These are phyloP conservation scores for Penicillium daleae DNA, from an alignment of 495 filamentous ascomycete species.

Conservation along the genomic window DNA sequence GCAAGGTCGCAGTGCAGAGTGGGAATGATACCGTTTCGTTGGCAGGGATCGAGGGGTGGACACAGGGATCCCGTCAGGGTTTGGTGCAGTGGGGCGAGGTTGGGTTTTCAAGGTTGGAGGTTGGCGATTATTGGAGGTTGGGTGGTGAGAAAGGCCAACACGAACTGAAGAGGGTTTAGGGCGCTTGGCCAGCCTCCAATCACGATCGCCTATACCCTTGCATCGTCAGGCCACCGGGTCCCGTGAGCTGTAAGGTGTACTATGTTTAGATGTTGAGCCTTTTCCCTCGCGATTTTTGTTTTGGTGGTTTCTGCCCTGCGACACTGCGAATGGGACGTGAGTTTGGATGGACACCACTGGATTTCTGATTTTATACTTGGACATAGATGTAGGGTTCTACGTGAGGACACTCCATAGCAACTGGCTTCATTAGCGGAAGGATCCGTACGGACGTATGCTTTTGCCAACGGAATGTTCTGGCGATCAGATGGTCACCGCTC, in stretches of 20 bases:
- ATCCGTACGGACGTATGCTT: too few species aligned
- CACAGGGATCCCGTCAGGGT: neutral
- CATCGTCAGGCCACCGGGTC: slow-evolving; percentile 40
- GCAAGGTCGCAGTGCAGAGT: slow-evolving; percentile 47
- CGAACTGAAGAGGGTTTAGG: neutral
- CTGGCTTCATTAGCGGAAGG: neutral
- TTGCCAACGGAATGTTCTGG: neutral
- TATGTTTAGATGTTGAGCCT: slow-evolving; percentile 41
- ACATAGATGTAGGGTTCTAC: neutral
- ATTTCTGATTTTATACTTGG: neutral
- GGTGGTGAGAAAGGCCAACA: neutral
- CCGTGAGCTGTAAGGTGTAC: slow-evolving; percentile 45
- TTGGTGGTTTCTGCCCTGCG: neutral
- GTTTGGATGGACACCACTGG: neutral
- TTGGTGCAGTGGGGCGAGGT: slow-evolving; percentile 6
- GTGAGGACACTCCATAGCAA: neutral
- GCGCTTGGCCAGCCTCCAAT: slow-evolving; percentile 26
- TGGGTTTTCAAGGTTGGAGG: neutral
- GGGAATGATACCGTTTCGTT: slow-evolving; percentile 29
- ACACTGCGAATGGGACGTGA: neutral
- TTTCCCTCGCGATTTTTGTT: neutral
- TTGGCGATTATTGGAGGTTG: neutral
- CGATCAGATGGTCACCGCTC: neutral
- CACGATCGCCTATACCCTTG: slow-evolving; percentile 25
- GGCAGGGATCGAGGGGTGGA: slow-evolving; percentile 13